Evolutionary conservation across 495 filamentous ascomycete species (phyloP).

Genomic region (Penicillium cosmopolitanum): DNA sequence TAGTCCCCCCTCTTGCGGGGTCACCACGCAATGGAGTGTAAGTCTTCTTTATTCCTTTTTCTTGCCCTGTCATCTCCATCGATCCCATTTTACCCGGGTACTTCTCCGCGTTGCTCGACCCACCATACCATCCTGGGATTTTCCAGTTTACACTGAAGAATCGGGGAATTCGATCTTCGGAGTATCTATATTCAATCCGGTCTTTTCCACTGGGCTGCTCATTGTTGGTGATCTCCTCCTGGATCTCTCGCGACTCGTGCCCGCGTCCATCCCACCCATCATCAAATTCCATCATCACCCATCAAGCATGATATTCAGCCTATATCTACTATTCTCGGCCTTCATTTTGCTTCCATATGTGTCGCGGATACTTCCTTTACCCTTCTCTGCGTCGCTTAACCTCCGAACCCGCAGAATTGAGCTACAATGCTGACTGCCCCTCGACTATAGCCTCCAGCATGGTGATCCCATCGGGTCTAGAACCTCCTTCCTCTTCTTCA

Average conservation of each 20-base stretch:
- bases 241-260: slow-evolving; percentile 36
- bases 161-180: slow-evolving; percentile 18
- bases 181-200: slow-evolving; percentile 18
- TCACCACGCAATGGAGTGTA: slow-evolving; percentile 58
- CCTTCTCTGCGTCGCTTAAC: slow-evolving; percentile 21
- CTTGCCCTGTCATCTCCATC: slow-evolving; percentile 23
- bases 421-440: slow-evolving; percentile 53
- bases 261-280: slow-evolving; percentile 44
- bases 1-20: slow-evolving; percentile 43
- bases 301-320: slow-evolving; percentile 44
- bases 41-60: slow-evolving; percentile 41
- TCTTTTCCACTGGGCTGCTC: slow-evolving; percentile 23
- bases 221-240: slow-evolving; percentile 29
- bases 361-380: slow-evolving; percentile 44
- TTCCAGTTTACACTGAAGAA: slow-evolving; percentile 17
- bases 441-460: slow-evolving; percentile 52
- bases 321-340: slow-evolving; percentile 30
- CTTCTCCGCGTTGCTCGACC: slow-evolving; percentile 53
- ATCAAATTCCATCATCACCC: slow-evolving; percentile 47
- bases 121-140: slow-evolving; percentile 40
- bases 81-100: slow-evolving; percentile 42
- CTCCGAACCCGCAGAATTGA: slow-evolving; percentile 26
- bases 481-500: slow-evolving; percentile 43
- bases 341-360: slow-evolving; percentile 29
- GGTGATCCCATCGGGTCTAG: slow-evolving; percentile 55